Base-by-base conservation (phyloP, 129 eudicot genomes). In the Lactuca saligna region DNA sequence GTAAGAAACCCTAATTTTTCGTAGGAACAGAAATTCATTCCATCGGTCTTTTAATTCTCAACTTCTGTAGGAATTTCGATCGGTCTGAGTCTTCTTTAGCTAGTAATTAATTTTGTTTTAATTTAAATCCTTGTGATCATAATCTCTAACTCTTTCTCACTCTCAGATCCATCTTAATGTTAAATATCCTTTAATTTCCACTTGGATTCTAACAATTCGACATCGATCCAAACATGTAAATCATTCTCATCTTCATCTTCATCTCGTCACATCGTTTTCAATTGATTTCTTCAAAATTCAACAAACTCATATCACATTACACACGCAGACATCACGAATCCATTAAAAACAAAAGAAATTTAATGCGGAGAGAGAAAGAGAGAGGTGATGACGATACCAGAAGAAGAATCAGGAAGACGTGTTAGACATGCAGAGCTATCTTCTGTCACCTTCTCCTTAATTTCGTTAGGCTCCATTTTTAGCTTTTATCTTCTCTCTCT, bases 1-100 rank as follows among this genome's bases (percentile, higher is more conserved):
- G 90, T 88, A 88, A 84, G 87, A 85, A 88, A 72, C 85, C 86
- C 86, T 85, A 81, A 78, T 37, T 71, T 37, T 62, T 25, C 46
- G 29, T 65, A 65, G 58, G 37, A 54, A 54, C 63, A 68, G 72
- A 35, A 67, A 67, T 67, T 54, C 33, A 59, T 59, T 59, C 15
- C 64, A 59, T 14, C 20, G 64, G 17, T 16, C 16, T 60, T 60
- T 34, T 7, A 61, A 61, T 38, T 16, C 51, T 61, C 34, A 51
- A 67, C 15, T 32, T 67, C 38, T 66, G 29, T 25, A 62, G 49
- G 57, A 13, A 59, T 12, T 14, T 42, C 66, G 20, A 42, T 63
- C n/a, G 41, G 29, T 25, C 29, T 25, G 29, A 56, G 62, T 33
- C 57, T 50, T 25, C 33, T 61, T 38, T 73, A 51, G 70, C 56